Evolutionary conservation across 2,329 filamentous ascomycete species (phyloP).

Genomic region (Laburnicola sp.): DNA sequence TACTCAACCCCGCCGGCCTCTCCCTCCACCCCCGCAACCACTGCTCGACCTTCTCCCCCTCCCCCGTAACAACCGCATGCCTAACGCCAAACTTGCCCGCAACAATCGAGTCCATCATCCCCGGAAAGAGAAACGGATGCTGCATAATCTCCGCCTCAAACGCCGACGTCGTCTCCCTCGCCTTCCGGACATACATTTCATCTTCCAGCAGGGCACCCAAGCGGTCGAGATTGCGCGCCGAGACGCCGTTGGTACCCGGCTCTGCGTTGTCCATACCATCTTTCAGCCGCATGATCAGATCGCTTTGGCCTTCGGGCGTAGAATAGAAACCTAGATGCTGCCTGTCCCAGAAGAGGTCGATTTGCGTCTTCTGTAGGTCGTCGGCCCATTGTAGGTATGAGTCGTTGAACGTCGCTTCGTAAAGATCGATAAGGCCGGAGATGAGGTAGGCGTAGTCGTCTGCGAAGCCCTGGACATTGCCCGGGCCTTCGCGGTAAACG

Average conservation of each 20-base stretch:
- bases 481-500: slow-evolving; percentile 70
- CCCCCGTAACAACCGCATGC: slow-evolving; percentile 59
- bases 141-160: slow-evolving; percentile 92
- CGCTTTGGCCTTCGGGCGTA: slow-evolving; percentile 63
- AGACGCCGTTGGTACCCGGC: slow-evolving; percentile 85
- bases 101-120: slow-evolving; percentile 75
- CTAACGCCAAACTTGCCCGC: slow-evolving; percentile 71
- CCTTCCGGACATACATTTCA: slow-evolving; percentile 64
- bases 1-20: slow-evolving; percentile 40
- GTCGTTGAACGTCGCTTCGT: slow-evolving; percentile 78
- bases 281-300: slow-evolving; percentile 84
- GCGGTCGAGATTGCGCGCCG: slow-evolving; percentile 84
- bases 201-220: slow-evolving; percentile 72
- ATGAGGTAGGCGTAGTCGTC: slow-evolving; percentile 95
- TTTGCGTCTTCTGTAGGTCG: slow-evolving; percentile 76
- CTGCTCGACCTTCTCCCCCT: slow-evolving; percentile 47
- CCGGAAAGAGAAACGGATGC: slow-evolving; percentile 88
- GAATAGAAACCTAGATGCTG: slow-evolving; percentile 69
- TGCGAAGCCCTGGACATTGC: slow-evolving; percentile 73
- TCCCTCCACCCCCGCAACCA: slow-evolving; percentile 48
- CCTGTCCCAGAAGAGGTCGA: slow-evolving; percentile 74
- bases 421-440: slow-evolving; percentile 79
- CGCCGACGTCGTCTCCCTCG: slow-evolving; percentile 74
- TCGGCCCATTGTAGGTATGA: slow-evolving; percentile 79
- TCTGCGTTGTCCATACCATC: slow-evolving; percentile 93